phyloP scores from a whole-genome alignment of 2,329 filamentous ascomycete species.

The Acrocalymma vagum region DNA sequence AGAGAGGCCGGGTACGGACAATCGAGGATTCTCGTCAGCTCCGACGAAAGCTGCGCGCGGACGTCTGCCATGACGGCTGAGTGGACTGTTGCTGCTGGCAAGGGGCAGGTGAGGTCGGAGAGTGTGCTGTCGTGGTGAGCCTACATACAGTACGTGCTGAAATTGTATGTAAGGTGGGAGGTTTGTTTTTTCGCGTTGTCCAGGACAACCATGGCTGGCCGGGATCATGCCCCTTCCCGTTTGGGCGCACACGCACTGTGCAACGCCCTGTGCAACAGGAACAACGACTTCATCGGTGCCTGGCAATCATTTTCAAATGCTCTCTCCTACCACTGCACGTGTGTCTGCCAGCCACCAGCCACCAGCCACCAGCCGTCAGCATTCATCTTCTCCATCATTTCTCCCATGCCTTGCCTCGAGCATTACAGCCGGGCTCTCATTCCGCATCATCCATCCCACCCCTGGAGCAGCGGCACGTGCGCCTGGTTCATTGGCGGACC shows the following conservation, averaged over 20 bases:
- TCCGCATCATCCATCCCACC: too few species aligned
- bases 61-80: constrained; percentile 24
- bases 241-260: constrained; percentile 18
- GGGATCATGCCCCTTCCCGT: constrained; percentile 14
- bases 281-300: too few species aligned
- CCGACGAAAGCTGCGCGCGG: constrained; percentile 41
- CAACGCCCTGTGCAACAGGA: too few species aligned
- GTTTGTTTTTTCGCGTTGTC: constrained; percentile 25
- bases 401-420: too few species aligned
- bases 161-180: constrained; percentile 9
- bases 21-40: constrained; percentile 57
- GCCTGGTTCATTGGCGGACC: constrained; percentile 11
- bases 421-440: too few species aligned
- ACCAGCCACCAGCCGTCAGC: too few species aligned
- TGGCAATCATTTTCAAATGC: too few species aligned
- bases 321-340: too few species aligned
- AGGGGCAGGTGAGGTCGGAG: constrained; percentile 10
- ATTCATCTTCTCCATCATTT: too few species aligned
- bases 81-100: constrained; percentile 12
- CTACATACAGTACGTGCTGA: too few species aligned
- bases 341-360: too few species aligned
- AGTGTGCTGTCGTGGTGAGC: constrained; percentile 20
- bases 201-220: constrained; percentile 22
- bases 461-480: too few species aligned
- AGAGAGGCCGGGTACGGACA: constrained; percentile 61